Evolutionary conservation across 139 green algal genomes (phyloP), one percentile per base, ranked within the genome.

Genomic region (Asterochloris erici): DNA sequence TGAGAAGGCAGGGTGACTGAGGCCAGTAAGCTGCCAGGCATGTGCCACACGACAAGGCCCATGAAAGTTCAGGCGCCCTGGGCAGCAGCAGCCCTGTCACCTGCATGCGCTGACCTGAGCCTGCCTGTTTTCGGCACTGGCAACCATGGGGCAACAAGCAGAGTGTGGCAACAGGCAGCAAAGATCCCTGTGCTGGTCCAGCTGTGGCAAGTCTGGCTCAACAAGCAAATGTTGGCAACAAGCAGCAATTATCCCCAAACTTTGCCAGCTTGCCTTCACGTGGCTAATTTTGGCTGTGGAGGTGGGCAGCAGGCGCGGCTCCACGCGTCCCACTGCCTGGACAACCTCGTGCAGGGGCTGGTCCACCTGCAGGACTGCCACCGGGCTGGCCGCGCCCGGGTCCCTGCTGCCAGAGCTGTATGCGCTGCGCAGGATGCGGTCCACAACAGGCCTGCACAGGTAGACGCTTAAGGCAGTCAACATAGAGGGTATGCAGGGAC

Each of bases 241-340:
- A 71, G 66, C 66, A 71, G 66, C 66, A 71, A 10, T 54, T 54
- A 24, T 38, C 26, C 27, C 12, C 74, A 78, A 12, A 62, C 74
- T 28, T 64, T 64, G 10, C 26, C 27, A 66, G 17, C 21, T 71
- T 23, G 63, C 84, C 88, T 93, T 90, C 63, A 87, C 87, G 73
- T 92, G 88, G 61, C 87, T 80, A 69, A 97, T 97, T 87, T 97
- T 97, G 84, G 85, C 81, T 16, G 63, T 26, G 15, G 93, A 97
- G 12, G 87, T 86, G 0, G 92, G 89, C 77, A 95, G 89, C 61
- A 97, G 90, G 47, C 79, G 73, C 1, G 84, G 83, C 47, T 87
- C 71, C 38, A 93, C 70, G 26, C 74, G 16, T 70, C 77, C 76
- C 0, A 93, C 74, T 6, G 78, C 73, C 11, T 86, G 84, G 68